Base-by-base conservation (phyloP, 73 alveolate genomes). In the Symbiodinium pilosum region DNA sequence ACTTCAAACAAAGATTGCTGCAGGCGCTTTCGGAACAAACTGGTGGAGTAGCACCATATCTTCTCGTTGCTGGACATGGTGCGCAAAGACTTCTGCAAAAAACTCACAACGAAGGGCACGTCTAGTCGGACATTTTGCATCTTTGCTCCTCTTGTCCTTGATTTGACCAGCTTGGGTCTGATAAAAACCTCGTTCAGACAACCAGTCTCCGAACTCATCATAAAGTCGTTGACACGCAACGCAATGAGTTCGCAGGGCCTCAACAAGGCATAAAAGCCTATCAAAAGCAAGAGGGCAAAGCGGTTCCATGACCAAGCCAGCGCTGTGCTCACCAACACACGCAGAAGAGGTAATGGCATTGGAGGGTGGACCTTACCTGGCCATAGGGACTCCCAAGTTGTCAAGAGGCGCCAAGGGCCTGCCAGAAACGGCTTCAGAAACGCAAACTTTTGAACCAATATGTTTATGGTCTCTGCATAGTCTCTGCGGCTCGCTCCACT, bases 391-490 rank as follows among this genome's bases (percentile, higher is more conserved):
- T 84, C 93, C 93, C 93, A 84, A 0, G 93, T 84, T 36, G 93
- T 84, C 36, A 36, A 14, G n/a, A 84, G n/a, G 36, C 38, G 71
- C 93, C 93, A 84, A 9, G 93, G 93, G 4, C 93, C 93, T 1
- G 32, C 32, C 73, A 84, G 18, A 2, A 84, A 12, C 36, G 42
- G 12, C 2, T 28, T 20, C 81, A 64, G 41, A 28, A 20, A 83
- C 5, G 92, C 71, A 24, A 20, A 83, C 12, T 24, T 41, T 8
- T 83, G 92, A 3, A 39, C 44, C 7, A 83, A 26, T 21, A 11
- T 11, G 39, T 84, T 84, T 71, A 84, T 84, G 73, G 93, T 84
- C 21, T 84, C 93, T 26, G 77, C 93, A 30, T 24, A 84, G 43
- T 42, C 43, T 30, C 93, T 30, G 3, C 51, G 9, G n/a, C 36